Base-by-base conservation (phyloP, 2,329 filamentous ascomycete genomes). In the Epichloe sylvatica region DNA sequence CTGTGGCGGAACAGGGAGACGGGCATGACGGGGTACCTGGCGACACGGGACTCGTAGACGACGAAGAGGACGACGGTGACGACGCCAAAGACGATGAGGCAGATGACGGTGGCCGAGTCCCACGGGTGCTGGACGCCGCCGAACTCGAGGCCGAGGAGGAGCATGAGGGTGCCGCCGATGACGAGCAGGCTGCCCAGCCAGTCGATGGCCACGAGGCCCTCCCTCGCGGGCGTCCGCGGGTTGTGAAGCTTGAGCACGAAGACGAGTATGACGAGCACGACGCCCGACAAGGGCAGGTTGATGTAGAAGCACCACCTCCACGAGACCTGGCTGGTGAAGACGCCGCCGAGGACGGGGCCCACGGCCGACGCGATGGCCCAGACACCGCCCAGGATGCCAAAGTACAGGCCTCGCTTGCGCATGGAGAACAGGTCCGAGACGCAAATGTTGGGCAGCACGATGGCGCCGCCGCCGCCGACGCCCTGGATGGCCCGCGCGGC, bases 111-210 rank as follows among this genome's bases (percentile, higher is more conserved):
- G 2, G 84, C 73, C 0, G 84, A 90, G 47, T 68, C 67, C 88
- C 88, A 94, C 1, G 89, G 83, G 54, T 78, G 79, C 21, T 74
- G 73, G 47, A 88, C 77, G 45, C 87, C 89, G 49, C 89, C 90
- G 53, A 91, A 87, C 60, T 94, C 84, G 11, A 95, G 77, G 0
- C 88, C 90, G 40, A 95, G 79, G 4, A 95, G 77, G 55, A 94
- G 73, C 86, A 94, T 91, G 19, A 94, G 71, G 0, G 86, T 90
- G 19, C 83, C 86, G 40, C 84, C 84, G 23, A 90, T 76, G 61
- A 94, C 78, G 33, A 75, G 65, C 4, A 74, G 13, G 50, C 70
- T 75, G 36, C 76, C 76, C 0, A 70, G 53, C 77, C 77, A 81
- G 63, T 81, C 77, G 43, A 81, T 71, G 17, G 82, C 81, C 34